These are phyloP conservation scores for Emergomyces pasteurianus DNA, from an alignment of 2,329 filamentous ascomycete genomes.

Conservation along the genomic window DNA sequence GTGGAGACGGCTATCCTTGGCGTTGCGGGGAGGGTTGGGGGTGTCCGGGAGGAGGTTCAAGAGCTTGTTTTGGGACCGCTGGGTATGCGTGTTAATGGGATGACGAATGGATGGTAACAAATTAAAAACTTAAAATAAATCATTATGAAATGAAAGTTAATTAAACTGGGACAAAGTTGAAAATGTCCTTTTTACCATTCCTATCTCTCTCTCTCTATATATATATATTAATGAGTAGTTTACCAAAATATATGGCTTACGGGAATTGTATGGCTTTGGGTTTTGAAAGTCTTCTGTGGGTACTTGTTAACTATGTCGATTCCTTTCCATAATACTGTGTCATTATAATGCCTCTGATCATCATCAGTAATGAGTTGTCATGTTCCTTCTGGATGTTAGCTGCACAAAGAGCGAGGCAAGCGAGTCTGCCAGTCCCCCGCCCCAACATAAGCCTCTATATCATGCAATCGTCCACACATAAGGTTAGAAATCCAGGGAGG, in stretches of 20 bases:
- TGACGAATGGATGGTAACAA: slow-evolving; percentile 6
- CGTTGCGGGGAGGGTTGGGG: slow-evolving; percentile 49
- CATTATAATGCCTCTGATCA: neutral
- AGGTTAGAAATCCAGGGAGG: too few relatives aligned
- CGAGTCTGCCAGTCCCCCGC: neutral
- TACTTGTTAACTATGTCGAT: neutral
- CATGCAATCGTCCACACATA: neutral
- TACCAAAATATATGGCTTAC: neutral
- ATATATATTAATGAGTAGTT: too few relatives aligned
- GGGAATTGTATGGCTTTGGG: too few relatives aligned
- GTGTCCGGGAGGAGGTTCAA: slow-evolving; percentile 49
- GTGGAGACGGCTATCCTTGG: slow-evolving; percentile 54
- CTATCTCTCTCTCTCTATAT: too few relatives aligned
- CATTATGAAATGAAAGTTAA: neutral
- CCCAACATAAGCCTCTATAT: neutral
- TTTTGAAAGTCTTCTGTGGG: neutral
- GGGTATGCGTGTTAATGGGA: slow-evolving; percentile 2
- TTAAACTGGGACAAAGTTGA: neutral
- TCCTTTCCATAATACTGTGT: neutral
- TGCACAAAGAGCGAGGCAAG: neutral
- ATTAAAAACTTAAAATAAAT: too few relatives aligned
- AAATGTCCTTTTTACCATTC: neutral
- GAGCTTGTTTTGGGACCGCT: slow-evolving; percentile 39
- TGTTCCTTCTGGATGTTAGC: neutral
- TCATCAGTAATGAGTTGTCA: neutral